Base-by-base conservation (phyloP, 148 eudicot genomes). In the Silene latifolia region DNA sequence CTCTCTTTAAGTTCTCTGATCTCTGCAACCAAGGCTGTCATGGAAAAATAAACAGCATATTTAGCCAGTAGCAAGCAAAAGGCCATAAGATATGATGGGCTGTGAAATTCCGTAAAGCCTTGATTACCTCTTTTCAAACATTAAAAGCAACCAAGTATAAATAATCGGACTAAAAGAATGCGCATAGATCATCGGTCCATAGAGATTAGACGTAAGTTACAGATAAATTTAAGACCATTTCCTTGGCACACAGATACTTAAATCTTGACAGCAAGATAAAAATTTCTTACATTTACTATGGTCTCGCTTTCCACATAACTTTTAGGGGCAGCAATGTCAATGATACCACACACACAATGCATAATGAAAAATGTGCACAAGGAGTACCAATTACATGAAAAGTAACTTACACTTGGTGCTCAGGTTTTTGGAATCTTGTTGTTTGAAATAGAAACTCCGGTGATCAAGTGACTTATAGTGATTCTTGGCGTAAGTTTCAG, bases 401-500 rank as follows among this genome's bases (percentile, higher is more conserved):
- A 70, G 48, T 44, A 76, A 86, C 93, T 83, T 82, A 95, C 99
- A 87, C 86, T 92, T 95, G 61, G 86, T 82, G 83, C 98, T 89
- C 87, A 95, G 82, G 81, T 84, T 88, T 89, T 95, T 95, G 25
- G 97, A 92, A 88, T 95, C 99, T 86, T 92, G 97, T 83, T 95
- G 97, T 89, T 90, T 95, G 87, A 95, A 95, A 82, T 95, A 92
- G 85, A 94, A 95, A 86, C 98, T 95, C 35, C 97, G 93, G 74
- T 95, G 98, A 82, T 95, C 98, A 74, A 95, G 98, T 42, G 98
- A 95, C 80, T 92, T 95, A 85, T 85, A 90, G 78, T 95, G 99
- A 75, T 95, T 95, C 86, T 87, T 90, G 51, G 96, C 86, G 87
- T 92, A 92, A 53, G 92, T 86, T 23, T 92, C 96, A 75, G 94